Percentiles rank a stretch among this genome's conserved stretches.
phyloP scores from a whole-genome alignment of 2,329 filamentous ascomycete genomes.

The Beauveria brongniartii region DNA sequence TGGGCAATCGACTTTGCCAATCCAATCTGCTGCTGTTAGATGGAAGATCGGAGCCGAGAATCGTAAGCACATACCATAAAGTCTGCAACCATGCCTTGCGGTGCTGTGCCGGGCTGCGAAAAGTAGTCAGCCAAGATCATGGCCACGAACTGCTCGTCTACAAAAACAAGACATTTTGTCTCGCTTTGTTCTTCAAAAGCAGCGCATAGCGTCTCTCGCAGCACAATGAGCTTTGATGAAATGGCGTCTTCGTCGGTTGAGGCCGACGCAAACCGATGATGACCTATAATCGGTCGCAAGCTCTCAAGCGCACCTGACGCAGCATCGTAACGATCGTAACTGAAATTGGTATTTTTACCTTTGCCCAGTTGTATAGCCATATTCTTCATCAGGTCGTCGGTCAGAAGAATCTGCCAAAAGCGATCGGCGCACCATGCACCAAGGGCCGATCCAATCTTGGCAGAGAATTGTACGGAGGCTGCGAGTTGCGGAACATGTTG shows the following conservation, averaged over 20 bases:
- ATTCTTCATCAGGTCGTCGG: constrained; percentile 52
- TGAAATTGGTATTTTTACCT: constrained; percentile 18
- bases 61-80: constrained; percentile 44
- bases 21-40: constrained; percentile 22
- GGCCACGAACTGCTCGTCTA: constrained; percentile 70
- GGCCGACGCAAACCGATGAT: constrained; percentile 36
- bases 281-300: constrained; percentile 47
- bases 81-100: constrained; percentile 51
- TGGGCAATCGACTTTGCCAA: constrained; percentile 29
- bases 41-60: background rate
- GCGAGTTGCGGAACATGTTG: constrained; percentile 37
- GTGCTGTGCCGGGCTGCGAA: constrained; percentile 41
- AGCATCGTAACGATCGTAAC: constrained; percentile 30
- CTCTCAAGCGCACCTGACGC: constrained; percentile 50
- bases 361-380: constrained; percentile 49
- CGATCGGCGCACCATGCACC: constrained; percentile 81
- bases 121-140: constrained; percentile 64
- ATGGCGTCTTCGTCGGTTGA: constrained; percentile 31
- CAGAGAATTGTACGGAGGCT: constrained; percentile 49
- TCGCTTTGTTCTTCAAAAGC: constrained; percentile 53
- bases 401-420: constrained; percentile 66
- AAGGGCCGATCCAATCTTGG: constrained; percentile 54
- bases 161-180: constrained; percentile 74
- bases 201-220: constrained; percentile 52
- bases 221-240: constrained; percentile 63